Base-by-base conservation (phyloP, 768 basidiomycete species). In the Tylopilus vinaceipallidus region DNA sequence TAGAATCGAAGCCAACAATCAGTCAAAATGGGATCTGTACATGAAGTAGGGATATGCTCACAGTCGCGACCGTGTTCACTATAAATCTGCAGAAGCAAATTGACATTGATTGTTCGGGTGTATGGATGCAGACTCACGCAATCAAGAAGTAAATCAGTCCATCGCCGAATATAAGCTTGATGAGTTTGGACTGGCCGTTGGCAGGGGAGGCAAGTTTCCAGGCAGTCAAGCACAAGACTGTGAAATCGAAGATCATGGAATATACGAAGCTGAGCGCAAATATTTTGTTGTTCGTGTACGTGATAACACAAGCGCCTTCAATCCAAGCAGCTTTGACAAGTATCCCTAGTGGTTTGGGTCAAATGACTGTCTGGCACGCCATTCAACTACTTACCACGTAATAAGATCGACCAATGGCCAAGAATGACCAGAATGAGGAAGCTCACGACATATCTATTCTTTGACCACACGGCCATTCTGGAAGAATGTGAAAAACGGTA, bases 391-490 rank as follows among this genome's bases (percentile, higher is more conserved):
- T 23, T 53, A 84, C 85, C 85, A 59, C 84, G 84, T 27, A 88
- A 68, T 23, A 86, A 72, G 35, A 88, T 72, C 4, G 83, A 83
- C 86, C 84, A 88, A 59, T 88, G 86, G 0, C 77, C 85, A 16
- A 86, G 69, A 53, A 85, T 85, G 42, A 87, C 65, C 3, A 71
- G 46, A 17, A 82, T 64, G 2, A 88, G 71, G 19, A 79, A 77
- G 12, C 68, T 44, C 23, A 80, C 72, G 35, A 88, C 73, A 49
- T 71, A 80, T 69, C 67, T 74, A 40, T 71, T 75, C 52, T 83
- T 77, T 0, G 78, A 79, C 83, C 86, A 88, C 2, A 88, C 81
- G 0, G 86, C 86, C 60, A 88, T 83, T 6, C 86, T 87, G 50
- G n/a, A 45, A 26, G 37, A 41, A 11, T 14, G 38, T 55, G 17